phyloP scores from a whole-genome alignment of 495 filamentous ascomycete genomes.

The Trichoderma parareesei region DNA sequence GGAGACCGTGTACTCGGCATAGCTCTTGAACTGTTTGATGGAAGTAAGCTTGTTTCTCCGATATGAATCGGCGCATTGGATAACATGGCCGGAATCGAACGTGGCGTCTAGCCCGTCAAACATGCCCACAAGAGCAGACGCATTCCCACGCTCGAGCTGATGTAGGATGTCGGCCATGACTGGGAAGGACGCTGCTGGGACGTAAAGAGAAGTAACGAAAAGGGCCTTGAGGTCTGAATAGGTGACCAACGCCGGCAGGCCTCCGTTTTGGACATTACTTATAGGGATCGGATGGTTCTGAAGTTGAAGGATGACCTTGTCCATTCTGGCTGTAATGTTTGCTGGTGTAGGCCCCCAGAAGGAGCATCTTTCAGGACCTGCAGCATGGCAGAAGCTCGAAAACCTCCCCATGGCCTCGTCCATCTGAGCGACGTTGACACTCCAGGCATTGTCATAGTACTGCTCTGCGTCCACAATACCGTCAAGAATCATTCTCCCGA shows the following conservation, averaged over 20 bases:
- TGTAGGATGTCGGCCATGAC: constrained; percentile 15
- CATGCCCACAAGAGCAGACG: constrained; percentile 16
- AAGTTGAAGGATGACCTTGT: constrained; percentile 27
- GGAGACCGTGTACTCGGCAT: constrained; percentile 15
- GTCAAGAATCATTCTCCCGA: constrained; percentile 28
- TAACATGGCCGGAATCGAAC: constrained; percentile 13
- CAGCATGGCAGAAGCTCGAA: constrained; percentile 18
- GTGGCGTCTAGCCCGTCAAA: constrained; percentile 7
- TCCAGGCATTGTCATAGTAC: constrained; percentile 20
- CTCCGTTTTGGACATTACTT: constrained; percentile 18
- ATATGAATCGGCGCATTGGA: constrained; percentile 18
- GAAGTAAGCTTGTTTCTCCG: constrained; percentile 16
- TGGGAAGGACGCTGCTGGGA: constrained; percentile 16
- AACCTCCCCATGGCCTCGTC: constrained; percentile 16
- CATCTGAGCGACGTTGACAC: constrained; percentile 15
- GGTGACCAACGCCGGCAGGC: constrained; percentile 37
- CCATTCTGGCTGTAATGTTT: constrained; percentile 30
- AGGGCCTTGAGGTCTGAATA: constrained; percentile 32
- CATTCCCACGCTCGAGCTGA: constrained; percentile 18
- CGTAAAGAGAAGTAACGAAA: constrained; percentile 15
- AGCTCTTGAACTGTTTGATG: constrained; percentile 15
- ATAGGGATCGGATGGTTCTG: constrained; percentile 32
- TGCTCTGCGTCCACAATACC: constrained; percentile 27
- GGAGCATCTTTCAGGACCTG: constrained; percentile 16
- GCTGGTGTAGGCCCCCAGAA: constrained; percentile 25